These are phyloP conservation scores for Zopfia rhizophila DNA, from an alignment of 2,329 filamentous ascomycete genomes.

Conservation along the genomic window DNA sequence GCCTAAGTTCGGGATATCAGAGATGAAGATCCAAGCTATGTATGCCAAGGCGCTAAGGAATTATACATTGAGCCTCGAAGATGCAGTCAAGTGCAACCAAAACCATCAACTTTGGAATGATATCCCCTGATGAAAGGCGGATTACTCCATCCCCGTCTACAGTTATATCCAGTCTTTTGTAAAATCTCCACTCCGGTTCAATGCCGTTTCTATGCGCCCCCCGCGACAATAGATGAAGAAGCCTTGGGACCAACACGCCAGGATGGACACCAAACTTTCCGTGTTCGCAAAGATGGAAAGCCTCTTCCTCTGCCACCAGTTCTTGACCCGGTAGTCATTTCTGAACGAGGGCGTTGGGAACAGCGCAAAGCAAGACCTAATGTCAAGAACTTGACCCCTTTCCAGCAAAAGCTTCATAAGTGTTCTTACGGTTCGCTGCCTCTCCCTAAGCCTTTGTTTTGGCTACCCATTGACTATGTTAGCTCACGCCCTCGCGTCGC, in stretches of 20 bases:
- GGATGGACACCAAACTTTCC: conserved; percentile 44
- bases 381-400: conserved; percentile 54
- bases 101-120: conserved; percentile 2
- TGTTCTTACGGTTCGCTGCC: conserved; percentile 72
- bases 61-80: conserved; percentile 30
- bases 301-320: conserved; percentile 60
- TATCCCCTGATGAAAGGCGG: conserved; percentile 41
- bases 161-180: conserved; percentile 28
- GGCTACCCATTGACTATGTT: conserved; percentile 12
- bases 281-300: conserved; percentile 45
- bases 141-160: conserved; percentile 28
- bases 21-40: conserved; percentile 10
- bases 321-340: conserved; percentile 56
- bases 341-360: conserved; percentile 48
- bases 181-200: conserved; percentile 15
- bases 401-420: conserved; percentile 67
- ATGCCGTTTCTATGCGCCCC: conserved; percentile 24
- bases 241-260: conserved; percentile 42
- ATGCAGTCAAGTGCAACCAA: conserved; percentile 21
- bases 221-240: conserved; percentile 23
- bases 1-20: too few species aligned
- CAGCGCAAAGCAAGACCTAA: conserved; percentile 56
- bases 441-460: conserved; percentile 6
- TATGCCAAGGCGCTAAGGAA: conserved; percentile 24
- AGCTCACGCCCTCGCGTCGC: conserved; percentile 72